Conservation (phyloP, 129 eudicot species). For the Lactuca saligna region DNA sequence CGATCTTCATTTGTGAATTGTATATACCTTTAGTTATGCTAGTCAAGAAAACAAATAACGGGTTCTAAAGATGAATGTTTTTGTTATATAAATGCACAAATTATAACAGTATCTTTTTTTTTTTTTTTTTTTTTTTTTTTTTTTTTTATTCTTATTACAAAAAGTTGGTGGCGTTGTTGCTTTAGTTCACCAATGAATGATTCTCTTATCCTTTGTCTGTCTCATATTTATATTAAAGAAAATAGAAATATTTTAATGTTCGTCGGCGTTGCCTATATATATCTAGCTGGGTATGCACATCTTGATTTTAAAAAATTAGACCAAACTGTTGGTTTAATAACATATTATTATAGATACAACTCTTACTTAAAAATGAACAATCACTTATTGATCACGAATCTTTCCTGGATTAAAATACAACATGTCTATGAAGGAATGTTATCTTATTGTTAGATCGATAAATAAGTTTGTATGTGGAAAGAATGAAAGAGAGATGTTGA, state of each 20-base stretch:
- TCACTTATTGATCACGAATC: too few relatives aligned
- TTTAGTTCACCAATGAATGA: neutral
- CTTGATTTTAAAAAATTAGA: neutral
- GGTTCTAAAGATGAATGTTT: neutral
- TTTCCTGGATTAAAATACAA: neutral
- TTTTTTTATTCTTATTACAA: neutral
- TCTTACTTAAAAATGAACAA: too few relatives aligned
- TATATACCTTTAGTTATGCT: too few relatives aligned
- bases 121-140: too few relatives aligned
- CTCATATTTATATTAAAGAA: too few relatives aligned
- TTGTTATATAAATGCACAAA: too few relatives aligned
- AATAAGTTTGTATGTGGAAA: neutral
- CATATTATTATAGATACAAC: too few relatives aligned
- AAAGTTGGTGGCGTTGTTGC: neutral
- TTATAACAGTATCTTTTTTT: neutral
- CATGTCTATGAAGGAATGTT: neutral
- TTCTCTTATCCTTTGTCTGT: too few relatives aligned
- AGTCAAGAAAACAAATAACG: neutral
- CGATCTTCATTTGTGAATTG: too few relatives aligned
- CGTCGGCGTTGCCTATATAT: too few relatives aligned
- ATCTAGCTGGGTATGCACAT: neutral
- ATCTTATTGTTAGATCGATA: neutral
- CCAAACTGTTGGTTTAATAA: neutral
- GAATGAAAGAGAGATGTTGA: neutral
- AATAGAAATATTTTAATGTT: too few relatives aligned